Evolutionary conservation across 2,329 filamentous ascomycete genomes (phyloP).

Genomic region (Beauveria scarabaeidicola): DNA sequence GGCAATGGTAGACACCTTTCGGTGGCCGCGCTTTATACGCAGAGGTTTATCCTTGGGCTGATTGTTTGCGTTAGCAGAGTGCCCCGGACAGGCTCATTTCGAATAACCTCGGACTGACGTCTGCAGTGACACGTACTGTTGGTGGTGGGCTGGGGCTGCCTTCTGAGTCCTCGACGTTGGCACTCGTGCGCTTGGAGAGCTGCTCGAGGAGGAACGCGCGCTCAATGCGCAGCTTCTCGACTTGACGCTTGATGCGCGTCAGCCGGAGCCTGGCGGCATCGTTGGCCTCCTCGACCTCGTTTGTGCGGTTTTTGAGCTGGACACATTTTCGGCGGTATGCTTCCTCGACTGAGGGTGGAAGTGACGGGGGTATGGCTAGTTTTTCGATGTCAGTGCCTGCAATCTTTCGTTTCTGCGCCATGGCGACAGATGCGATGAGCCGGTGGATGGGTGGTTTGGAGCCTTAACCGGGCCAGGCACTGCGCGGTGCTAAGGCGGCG

Average conservation of each 20-base stretch:
- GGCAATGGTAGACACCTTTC: conserved; percentile 46
- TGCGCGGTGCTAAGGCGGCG: neutral
- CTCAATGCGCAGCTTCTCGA: conserved; percentile 87
- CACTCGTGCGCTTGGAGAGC: conserved; percentile 63
- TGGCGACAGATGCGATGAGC: conserved; percentile 13
- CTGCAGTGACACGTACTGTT: conserved; percentile 46
- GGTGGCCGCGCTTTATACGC: conserved; percentile 63
- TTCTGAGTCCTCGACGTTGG: conserved; percentile 69
- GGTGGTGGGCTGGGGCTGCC: conserved; percentile 72
- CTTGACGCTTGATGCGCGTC: conserved; percentile 68
- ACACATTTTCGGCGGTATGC: conserved; percentile 96
- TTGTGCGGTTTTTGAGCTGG: conserved; percentile 81
- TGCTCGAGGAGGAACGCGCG: conserved; percentile 68
- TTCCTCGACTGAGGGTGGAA: conserved; percentile 86
- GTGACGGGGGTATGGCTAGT: conserved; percentile 46
- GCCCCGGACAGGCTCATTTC: neutral
- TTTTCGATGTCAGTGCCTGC: conserved; percentile 28
- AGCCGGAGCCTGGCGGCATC: conserved; percentile 75
- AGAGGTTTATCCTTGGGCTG: conserved; percentile 75
- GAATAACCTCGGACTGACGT: neutral
- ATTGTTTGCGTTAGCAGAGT: conserved; percentile 11
- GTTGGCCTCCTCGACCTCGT: conserved; percentile 87
- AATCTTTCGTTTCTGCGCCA: conserved; percentile 29
- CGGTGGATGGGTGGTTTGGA: neutral
- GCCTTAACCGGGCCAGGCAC: neutral